Conservation (phyloP, 306 rosid species). For the Gleditsia sinensis region DNA sequence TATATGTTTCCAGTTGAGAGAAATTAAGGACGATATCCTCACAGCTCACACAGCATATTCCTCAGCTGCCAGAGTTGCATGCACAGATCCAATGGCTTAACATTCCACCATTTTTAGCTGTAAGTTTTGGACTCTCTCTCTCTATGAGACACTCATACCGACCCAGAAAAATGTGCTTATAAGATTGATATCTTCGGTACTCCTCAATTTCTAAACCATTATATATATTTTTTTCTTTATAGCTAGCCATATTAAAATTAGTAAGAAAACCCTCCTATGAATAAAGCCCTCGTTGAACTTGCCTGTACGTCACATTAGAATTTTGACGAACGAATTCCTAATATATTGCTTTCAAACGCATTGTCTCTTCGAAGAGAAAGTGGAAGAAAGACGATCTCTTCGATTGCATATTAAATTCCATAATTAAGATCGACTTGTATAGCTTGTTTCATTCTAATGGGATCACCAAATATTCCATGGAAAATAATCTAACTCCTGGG, state of each 20-base stretch:
- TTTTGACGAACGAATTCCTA: too few species aligned
- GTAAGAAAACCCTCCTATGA: neutral
- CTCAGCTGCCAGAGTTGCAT: slow-evolving; percentile 9
- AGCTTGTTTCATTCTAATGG: neutral
- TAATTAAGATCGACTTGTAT: too few species aligned
- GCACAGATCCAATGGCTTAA: slow-evolving; percentile 17
- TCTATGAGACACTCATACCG: too few species aligned
- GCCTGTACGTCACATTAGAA: too few species aligned
- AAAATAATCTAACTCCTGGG: neutral
- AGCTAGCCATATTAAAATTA: neutral
- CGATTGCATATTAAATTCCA: neutral
- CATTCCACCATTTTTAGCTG: slow-evolving; percentile 30
- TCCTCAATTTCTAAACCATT: too few species aligned
- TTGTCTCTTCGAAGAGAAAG: neutral
- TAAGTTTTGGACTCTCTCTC: slow-evolving; percentile 37
- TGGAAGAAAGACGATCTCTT: neutral
- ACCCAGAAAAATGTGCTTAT: too few species aligned
- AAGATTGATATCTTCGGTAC: too few species aligned
- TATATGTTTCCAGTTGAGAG: neutral
- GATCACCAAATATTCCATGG: slow-evolving; percentile 12
- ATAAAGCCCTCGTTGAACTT: neutral
- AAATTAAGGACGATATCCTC: neutral
- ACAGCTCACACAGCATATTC: slow-evolving; percentile 28
- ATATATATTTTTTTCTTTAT: neutral
- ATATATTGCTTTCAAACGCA: neutral